Evolutionary conservation across 192 early-diverging fungal species (phyloP), one percentile per base, ranked within the genome.

Genomic region (Backusella luteola): DNA sequence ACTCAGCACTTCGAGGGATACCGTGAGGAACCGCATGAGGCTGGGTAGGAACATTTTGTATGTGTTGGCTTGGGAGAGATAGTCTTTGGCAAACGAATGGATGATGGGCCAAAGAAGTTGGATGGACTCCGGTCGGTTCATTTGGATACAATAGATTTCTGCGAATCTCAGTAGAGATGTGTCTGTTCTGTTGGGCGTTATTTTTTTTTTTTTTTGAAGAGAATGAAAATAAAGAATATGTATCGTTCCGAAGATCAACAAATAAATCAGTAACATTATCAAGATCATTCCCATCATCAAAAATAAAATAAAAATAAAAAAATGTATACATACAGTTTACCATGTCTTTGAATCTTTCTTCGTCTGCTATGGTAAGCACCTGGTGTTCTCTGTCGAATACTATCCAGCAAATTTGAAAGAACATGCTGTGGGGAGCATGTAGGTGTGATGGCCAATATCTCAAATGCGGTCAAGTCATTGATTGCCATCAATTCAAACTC

Each of bases 91-190:
- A 72, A 89, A 93, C 4, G 85, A 74, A 34, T 85, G 46, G 23
- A 91, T 86, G 23, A 83, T 67, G 1, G 89, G 88, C 92, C 93
- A 94, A 8, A 90, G 79, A 21, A 90, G 85, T 17, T 76, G 76
- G 5, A 93, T 73, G 1, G 84, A 69, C 34, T 90, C 89, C 0
- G 82, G 73, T 14, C 74, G 77, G n/a, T 81, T 78, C 69, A 87
- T 69, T 23, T 81, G 78, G 9, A 80, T 75, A 67, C 85, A 86
- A 35, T 92, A 93, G 21, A 88, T 88, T 73, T 92, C 92, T 17
- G 90, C 71, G 78, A 93, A 93, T 12, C 87, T 77, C 32, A 94
- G 66, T 8, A 93, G 49, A 4, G 91, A 83, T 14, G 86, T 87
- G 71, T 94, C 93, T 0, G 93, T 84, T 34, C 92, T 93, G 79